phyloP scores from a whole-genome alignment of 345 rosid genomes.

The Lepidium didymum region DNA sequence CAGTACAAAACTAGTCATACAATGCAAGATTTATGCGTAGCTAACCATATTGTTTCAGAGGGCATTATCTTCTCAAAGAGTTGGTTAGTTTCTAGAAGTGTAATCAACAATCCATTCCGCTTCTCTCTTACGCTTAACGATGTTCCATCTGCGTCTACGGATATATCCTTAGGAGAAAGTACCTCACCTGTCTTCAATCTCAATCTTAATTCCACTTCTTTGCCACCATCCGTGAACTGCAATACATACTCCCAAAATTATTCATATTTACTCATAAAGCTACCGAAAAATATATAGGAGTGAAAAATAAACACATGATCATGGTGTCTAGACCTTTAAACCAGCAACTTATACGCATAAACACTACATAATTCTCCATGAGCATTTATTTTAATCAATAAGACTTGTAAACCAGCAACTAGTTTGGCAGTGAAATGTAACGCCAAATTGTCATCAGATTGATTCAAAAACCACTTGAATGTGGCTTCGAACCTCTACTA shows the following conservation, averaged over 20 bases:
- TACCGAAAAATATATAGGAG: neutral
- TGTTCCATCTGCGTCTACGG: constrained; percentile 69
- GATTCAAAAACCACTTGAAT: neutral
- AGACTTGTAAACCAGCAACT: neutral
- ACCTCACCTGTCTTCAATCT: constrained; percentile 37
- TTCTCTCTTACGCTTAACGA: constrained; percentile 47
- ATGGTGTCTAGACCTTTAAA: neutral
- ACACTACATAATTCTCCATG: neutral
- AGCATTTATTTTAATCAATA: neutral
- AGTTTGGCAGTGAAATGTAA: neutral
- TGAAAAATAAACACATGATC: neutral
- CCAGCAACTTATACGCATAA: neutral
- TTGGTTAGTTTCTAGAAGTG: constrained; percentile 57
- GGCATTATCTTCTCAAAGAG: constrained; percentile 71
- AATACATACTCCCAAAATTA: constrained; percentile 3
- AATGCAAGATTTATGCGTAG: neutral
- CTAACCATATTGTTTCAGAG: constrained; percentile 81
- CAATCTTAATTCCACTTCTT: constrained; percentile 73
- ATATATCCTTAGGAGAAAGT: constrained; percentile 50
- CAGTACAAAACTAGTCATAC: neutral
- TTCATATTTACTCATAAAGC: neutral
- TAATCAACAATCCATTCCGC: constrained; percentile 36
- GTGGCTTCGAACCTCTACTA: neutral
- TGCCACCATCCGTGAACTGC: constrained; percentile 74
- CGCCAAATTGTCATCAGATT: neutral